Evolutionary conservation across 2,329 filamentous ascomycete genomes (phyloP), one percentile per base, ranked within the genome.

Genomic region (Aspergillus terreus): DNA sequence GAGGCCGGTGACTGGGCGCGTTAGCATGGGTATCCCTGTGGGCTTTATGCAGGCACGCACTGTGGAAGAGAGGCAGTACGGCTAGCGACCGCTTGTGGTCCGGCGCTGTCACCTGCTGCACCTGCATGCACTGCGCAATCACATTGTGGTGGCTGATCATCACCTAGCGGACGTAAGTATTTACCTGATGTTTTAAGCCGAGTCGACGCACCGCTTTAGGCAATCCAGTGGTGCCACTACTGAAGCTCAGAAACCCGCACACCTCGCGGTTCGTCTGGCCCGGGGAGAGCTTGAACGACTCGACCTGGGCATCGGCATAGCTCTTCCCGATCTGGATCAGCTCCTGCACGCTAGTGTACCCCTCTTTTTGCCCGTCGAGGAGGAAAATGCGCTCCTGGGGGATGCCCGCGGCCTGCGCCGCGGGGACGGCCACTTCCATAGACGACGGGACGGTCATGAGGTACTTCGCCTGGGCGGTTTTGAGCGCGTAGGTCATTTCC

Each of bases 401-500:
- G 25, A 85, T 72, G 0, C 81, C 81, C 4, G 78, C 81, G 45
- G 76, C 76, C 57, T 77, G 71, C 2, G 82, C 82, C 14, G 81
- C 80, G 14, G 73, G 73, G 9, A 72, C 66, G 1, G 82, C 82
- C 33, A 85, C 77, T 4, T 79, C 72, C 67, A 84, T 77, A 14
- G 75, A 78, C 14, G 76, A 74, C 0, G 77, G 76, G 2, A 81
- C 74, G 0, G 82, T 84, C 67, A 86, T 77, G 9, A 85, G 61
- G 53, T 82, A 81, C 55, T 78, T 83, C 2, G 81, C 78, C 32
- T 79, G 71, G 0, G 76, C 80, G 1, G 76, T 83, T 58, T 80
- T 78, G 2, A 87, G 69, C 1, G 82, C 83, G 64, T 86, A 85
- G 1, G 77, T 79, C 81, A 87, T 86, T 58, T 88, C 85, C 46